Evolutionary conservation across 2,329 filamentous ascomycete genomes (phyloP), one percentile per base, ranked within the genome.

Genomic region (Phialocephala subalpina): DNA sequence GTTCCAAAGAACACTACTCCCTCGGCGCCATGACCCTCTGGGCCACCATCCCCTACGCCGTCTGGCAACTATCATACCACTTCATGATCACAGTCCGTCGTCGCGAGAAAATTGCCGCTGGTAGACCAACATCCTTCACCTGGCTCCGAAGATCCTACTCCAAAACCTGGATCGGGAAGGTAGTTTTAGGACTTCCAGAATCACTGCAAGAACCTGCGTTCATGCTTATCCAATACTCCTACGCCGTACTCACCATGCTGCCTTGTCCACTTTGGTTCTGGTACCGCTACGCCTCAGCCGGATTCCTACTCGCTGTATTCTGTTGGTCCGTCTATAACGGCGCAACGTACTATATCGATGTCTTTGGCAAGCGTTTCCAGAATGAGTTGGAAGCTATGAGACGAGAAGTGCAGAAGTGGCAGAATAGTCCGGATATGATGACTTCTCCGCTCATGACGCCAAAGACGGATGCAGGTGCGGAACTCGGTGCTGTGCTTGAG

Each of bases 311-410:
- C 62, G 81, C 87, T 2, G 89, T 99, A n/a, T 98, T 99, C 76
- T 84, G 88, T 52, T 97, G 94, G 94, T 97, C 93, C 73, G 91
- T 97, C 63, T 97, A 97, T 82, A 99, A 99, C 73, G 96, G 96
- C 36, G 93, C 96, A 20, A 98, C 94, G 0, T 99, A 92, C 79
- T 99, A 99, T 80, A 98, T 99, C 75, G 96, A 99, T 74, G 93
- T 98, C 1, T 99, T 98, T 77, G 96, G 97, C 62, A 97, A 92
- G 74, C 89, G 94, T 2, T 98, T 99, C 83, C 93, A 99, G 82
- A 97, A 95, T 76, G 96, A 99, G 78, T 84, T 99, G 14, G 94
- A 99, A 77, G 86, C 90, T 60, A 86, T 99, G 81, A 94, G 92
- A 80, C 88, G 88, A 63, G 96, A 99, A 75, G 94, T 99, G 9